Base-by-base conservation (phyloP, 352 stramenopile species). In the Pythium sukuiense region DNA sequence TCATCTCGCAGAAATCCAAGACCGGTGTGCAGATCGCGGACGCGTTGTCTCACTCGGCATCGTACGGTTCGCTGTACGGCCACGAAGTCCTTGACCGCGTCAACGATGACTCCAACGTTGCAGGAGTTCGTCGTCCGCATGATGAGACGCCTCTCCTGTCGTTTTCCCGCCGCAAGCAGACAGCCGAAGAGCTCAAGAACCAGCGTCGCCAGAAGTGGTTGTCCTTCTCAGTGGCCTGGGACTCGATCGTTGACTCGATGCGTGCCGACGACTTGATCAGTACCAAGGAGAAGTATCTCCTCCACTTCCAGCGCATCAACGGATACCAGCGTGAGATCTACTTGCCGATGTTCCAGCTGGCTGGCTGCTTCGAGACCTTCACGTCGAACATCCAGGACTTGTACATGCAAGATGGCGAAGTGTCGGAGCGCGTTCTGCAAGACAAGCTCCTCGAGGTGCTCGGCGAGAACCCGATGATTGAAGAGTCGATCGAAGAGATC, bases 261-360 rank as follows among this genome's bases (percentile, higher is more conserved):
- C 85, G 97, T 41, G 83, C 86, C 2, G 93, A 98, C 62, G 89
- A 96, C 58, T 85, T 96, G 69, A 95, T 97, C 68, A 95, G 89
- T 48, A 94, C 92, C 61, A 88, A 83, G 24, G 88, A 96, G 67
- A 89, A 93, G 37, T 76, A 60, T 41, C 54, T 98, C 55, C 81
- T 99, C 32, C 97, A 97, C 62, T 99, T 99, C 73, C 97, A 98
- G 63, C 89, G 96, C 32, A 89, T 98, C 27, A 88, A 98, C 60
- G 93, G 95, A 1, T 99, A 99, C 73, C 96, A 96, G 70, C 96
- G 98, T 60, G 95, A 98, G 46, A 98, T 99, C 67, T 99, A 99
- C 69, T 72, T 99, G 43, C 97, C 97, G 24, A 93, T 99, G 52
- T 99, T 99, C 71, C 97, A 99, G 69, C 93, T 98, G 14, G 97